These are phyloP conservation scores for grape (Vitis vinifera) DNA, from an alignment of 164 flowering plant genomes.

Conservation along the genomic window DNA sequence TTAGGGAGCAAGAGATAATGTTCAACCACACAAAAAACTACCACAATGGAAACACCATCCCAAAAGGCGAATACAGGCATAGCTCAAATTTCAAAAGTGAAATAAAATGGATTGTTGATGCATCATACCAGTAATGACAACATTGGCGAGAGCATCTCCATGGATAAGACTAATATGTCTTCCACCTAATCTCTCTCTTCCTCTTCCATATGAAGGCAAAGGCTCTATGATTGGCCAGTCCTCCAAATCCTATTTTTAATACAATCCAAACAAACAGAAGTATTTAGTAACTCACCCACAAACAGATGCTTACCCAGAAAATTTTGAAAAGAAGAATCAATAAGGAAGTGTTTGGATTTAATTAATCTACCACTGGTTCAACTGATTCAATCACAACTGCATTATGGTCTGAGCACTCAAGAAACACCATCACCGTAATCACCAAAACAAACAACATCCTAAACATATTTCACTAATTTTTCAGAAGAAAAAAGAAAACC, in stretches of 20 bases:
- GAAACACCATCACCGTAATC: too few species aligned
- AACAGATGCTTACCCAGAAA: too few species aligned
- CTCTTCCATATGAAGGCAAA: slow-evolving; percentile 96
- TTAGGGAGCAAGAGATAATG: too few species aligned
- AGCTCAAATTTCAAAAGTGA: not conserved
- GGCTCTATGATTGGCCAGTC: slow-evolving; percentile 96
- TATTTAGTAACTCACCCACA: not conserved
- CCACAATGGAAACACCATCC: too few species aligned
- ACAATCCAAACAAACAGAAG: not conserved
- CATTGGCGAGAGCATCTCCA: slow-evolving; percentile 72
- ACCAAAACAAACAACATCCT: too few species aligned
- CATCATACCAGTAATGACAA: slow-evolving; percentile 79
- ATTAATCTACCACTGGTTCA: too few species aligned
- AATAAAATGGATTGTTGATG: not conserved
- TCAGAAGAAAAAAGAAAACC: not conserved
- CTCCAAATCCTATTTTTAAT: slow-evolving; percentile 49
- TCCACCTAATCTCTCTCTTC: slow-evolving; percentile 93
- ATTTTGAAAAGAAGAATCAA: not conserved
- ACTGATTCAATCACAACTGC: too few species aligned
- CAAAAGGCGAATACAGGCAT: too few species aligned
- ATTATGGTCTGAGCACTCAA: too few species aligned
- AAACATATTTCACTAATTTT: too few species aligned
- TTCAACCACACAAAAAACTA: too few species aligned
- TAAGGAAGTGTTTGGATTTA: too few species aligned
- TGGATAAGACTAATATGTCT: slow-evolving; percentile 97